Evolutionary conservation across 257 asterid genomes (phyloP).

Genomic region (Solanum appendiculatum): DNA sequence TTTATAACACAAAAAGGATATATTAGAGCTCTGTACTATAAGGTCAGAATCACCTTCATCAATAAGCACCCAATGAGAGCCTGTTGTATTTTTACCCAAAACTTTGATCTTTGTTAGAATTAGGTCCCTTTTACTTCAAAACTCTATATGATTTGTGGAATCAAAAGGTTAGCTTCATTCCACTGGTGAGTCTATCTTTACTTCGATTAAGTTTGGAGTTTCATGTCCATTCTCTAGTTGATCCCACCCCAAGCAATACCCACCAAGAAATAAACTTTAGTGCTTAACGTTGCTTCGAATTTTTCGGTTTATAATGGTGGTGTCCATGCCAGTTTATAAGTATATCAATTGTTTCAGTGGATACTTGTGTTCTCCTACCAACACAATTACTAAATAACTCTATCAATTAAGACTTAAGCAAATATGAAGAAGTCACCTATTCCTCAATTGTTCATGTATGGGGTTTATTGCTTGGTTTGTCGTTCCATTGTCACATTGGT

Average conservation of each 20-base stretch:
- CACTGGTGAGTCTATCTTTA: not conserved
- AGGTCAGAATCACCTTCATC: not conserved
- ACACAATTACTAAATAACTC: not conserved
- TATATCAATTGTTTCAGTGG: not conserved
- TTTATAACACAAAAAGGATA: not conserved
- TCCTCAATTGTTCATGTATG: not conserved
- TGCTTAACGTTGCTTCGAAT: not conserved
- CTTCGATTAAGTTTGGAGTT: not conserved
- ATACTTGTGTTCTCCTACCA: not conserved
- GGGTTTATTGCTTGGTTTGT: not conserved
- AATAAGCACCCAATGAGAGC: not conserved
- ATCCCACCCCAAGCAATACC: not conserved
- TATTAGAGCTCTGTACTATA: not conserved
- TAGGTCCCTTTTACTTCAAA: not conserved
- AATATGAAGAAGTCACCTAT: not conserved
- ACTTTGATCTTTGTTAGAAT: not conserved
- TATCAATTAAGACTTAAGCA: not conserved
- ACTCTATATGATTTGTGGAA: not conserved
- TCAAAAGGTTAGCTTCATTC: not conserved
- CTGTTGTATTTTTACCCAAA: not conserved
- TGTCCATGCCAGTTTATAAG: not conserved
- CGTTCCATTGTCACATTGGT: not conserved
- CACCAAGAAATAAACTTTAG: not conserved
- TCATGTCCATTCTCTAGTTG: not conserved
- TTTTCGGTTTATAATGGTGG: not conserved